Conservation (phyloP, 257 asterid genomes). For the Solanum virginianum region DNA sequence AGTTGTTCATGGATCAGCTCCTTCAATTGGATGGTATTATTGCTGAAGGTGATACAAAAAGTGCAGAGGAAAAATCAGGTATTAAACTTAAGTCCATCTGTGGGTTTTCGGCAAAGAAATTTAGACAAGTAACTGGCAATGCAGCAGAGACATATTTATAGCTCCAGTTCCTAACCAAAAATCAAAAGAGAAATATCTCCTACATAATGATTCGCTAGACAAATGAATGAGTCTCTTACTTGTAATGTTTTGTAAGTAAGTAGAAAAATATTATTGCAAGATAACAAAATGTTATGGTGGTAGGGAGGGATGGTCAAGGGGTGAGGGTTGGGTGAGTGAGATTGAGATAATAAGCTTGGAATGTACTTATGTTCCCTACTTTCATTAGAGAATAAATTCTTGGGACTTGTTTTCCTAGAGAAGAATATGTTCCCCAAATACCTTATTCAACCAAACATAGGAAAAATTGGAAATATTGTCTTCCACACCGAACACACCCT, state of each 20-base stretch:
- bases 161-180: neutral
- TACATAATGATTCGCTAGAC: neutral
- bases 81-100: neutral
- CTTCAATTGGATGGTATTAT: conserved; percentile 27
- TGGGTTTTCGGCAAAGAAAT: neutral
- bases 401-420: too few relatives aligned
- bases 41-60: conserved; percentile 34
- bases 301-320: neutral
- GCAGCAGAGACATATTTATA: neutral
- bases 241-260: too few relatives aligned
- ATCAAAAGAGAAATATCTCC: neutral
- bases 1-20: conserved; percentile 36
- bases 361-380: too few relatives aligned
- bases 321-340: too few relatives aligned
- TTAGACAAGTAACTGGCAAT: neutral
- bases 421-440: too few relatives aligned
- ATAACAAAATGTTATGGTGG: too few relatives aligned
- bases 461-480: too few relatives aligned
- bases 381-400: too few relatives aligned
- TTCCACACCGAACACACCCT: neutral
- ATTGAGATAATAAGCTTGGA: too few relatives aligned
- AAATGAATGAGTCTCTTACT: too few relatives aligned
- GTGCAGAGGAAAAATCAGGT: conserved; percentile 42
- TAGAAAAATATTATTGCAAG: too few relatives aligned
- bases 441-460: too few relatives aligned